phyloP scores from a whole-genome alignment of 371 early-diverging fungal genomes.

The Mortierella sp. region DNA sequence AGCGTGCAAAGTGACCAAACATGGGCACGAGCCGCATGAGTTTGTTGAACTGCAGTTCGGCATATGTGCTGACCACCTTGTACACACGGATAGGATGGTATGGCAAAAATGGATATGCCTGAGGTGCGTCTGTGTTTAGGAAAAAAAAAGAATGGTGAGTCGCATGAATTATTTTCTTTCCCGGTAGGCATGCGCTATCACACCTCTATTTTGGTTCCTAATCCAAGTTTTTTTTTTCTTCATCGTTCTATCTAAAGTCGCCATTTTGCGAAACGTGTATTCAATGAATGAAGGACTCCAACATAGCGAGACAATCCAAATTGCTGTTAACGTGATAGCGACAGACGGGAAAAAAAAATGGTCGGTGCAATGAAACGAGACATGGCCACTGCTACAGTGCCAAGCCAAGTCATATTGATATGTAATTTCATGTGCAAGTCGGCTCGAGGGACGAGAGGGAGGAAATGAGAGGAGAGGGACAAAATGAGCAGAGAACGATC shows the following conservation, averaged over 20 bases:
- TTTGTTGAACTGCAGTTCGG: slow-evolving; percentile 45
- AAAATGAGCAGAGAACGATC: background rate
- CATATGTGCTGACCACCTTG: slow-evolving; percentile 55
- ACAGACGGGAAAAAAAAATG: background rate
- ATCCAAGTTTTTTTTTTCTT: background rate
- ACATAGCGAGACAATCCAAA: background rate
- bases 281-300: background rate
- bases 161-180: background rate
- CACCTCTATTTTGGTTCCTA: background rate
- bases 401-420: background rate
- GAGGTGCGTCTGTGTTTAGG: slow-evolving; percentile 42
- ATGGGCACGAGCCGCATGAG: slow-evolving; percentile 49
- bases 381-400: background rate
- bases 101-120: slow-evolving; percentile 49
- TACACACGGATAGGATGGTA: slow-evolving; percentile 56
- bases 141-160: background rate
- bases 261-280: background rate
- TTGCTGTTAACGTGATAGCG: background rate
- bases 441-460: background rate
- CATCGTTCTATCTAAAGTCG: background rate
- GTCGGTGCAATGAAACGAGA: background rate
- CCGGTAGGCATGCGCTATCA: background rate
- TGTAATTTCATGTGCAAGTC: slow-evolving; percentile 5
- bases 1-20: slow-evolving; percentile 57
- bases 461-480: background rate